Percentiles rank a stretch among this genome's conserved stretches.
These are phyloP conservation scores for Avena sativa DNA, from an alignment of 176 grass and related monocot species.

Conservation along the genomic window DNA sequence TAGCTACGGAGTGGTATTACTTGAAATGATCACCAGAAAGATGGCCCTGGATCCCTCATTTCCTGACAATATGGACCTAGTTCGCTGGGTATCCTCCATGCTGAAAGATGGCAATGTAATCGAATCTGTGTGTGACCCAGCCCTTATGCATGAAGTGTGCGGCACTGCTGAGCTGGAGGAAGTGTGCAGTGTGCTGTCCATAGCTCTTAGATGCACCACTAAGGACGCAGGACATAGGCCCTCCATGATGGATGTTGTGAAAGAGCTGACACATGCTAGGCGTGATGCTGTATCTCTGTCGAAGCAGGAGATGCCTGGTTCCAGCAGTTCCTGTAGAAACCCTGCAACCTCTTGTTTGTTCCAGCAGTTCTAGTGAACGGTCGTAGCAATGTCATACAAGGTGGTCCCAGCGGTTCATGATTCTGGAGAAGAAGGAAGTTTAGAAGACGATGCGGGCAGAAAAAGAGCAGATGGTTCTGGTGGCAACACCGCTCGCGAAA, in stretches of 20 bases:
- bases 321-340: constrained; percentile 12
- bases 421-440: not conserved
- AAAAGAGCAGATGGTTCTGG: not conserved
- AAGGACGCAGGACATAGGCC: constrained; percentile 53
- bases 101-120: constrained; percentile 45
- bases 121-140: constrained; percentile 54
- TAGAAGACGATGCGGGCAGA: not conserved
- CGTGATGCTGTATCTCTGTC: not conserved
- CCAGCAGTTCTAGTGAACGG: not conserved
- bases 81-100: constrained; percentile 54
- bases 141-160: constrained; percentile 53
- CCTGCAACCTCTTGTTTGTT: not conserved
- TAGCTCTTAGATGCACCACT: constrained; percentile 60
- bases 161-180: constrained; percentile 57
- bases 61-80: constrained; percentile 55
- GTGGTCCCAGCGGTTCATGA: not conserved
- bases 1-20: constrained; percentile 83
- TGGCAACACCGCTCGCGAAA: not conserved
- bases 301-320: not conserved
- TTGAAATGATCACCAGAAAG: constrained; percentile 80
- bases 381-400: too few species aligned
- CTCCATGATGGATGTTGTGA: constrained; percentile 64
- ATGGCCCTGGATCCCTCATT: constrained; percentile 56
- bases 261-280: constrained; percentile 51
- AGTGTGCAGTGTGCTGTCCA: constrained; percentile 49